Conservation (phyloP, 495 filamentous ascomycete species). For the Pyrenula aspistea region DNA sequence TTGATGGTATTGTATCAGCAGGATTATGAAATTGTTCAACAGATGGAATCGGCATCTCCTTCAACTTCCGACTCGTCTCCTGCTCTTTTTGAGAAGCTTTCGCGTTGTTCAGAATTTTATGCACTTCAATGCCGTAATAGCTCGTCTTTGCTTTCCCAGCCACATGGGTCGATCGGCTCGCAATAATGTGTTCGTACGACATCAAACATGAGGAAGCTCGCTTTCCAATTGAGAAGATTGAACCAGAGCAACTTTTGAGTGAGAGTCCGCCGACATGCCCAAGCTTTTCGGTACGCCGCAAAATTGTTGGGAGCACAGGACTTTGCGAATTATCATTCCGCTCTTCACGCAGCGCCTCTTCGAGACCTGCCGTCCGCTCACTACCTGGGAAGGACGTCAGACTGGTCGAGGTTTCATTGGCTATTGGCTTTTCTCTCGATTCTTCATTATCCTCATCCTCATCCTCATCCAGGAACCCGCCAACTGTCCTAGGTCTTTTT, state of each 20-base stretch:
- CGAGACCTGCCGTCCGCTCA: neutral
- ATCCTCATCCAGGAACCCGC: constrained; percentile 32
- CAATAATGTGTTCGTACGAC: constrained; percentile 58
- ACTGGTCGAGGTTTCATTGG: neutral
- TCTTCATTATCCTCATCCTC: constrained; percentile 19
- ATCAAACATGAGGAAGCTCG: constrained; percentile 33
- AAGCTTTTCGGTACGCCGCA: neutral
- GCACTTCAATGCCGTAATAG: constrained; percentile 89
- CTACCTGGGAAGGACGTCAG: neutral
- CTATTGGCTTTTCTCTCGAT: neutral
- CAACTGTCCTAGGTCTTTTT: constrained; percentile 28
- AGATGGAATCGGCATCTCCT: constrained; percentile 21
- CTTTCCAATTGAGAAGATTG: constrained; percentile 38
- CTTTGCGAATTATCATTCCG: neutral
- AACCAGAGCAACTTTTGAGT: constrained; percentile 57
- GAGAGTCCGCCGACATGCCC: neutral
- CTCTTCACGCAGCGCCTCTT: neutral
- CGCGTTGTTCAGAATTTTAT: constrained; percentile 59
- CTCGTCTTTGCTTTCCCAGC: constrained; percentile 64
- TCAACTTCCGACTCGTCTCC: constrained; percentile 16
- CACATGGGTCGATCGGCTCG: constrained; percentile 52
- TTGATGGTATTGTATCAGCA: constrained; percentile 24
- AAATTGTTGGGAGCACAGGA: neutral
- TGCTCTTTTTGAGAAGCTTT: constrained; percentile 12
- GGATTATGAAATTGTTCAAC: constrained; percentile 8